A percentile compares a stretch with the other conserved stretches of the same genome.
Evolutionary conservation across 345 rosid species (phyloP).

Genomic region (Ceriops zippeliana): DNA sequence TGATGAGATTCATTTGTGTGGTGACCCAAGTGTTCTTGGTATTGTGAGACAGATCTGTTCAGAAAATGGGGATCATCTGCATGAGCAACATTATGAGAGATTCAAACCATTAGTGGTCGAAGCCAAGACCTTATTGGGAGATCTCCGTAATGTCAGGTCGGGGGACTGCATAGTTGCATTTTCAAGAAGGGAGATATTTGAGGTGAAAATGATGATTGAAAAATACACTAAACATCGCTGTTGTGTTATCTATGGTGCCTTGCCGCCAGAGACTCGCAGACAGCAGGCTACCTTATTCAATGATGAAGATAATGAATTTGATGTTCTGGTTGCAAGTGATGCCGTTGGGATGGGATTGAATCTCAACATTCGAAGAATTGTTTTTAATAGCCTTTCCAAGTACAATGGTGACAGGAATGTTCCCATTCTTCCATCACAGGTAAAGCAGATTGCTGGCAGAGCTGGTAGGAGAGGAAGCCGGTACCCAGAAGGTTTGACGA

Average conservation of each 20-base stretch:
- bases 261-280: slow-evolving; percentile 93
- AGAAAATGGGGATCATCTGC: slow-evolving; percentile 85
- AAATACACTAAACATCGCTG: slow-evolving; percentile 76
- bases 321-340: slow-evolving; percentile 95
- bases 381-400: slow-evolving; percentile 65
- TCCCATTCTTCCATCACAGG: slow-evolving; percentile 80
- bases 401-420: slow-evolving; percentile 82
- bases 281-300: slow-evolving; percentile 91
- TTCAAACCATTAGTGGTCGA: slow-evolving; percentile 87
- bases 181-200: slow-evolving; percentile 92
- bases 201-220: slow-evolving; percentile 86
- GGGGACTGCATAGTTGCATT: slow-evolving; percentile 95
- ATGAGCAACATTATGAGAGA: slow-evolving; percentile 76
- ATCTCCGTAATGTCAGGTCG: slow-evolving; percentile 62
- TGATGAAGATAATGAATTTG: slow-evolving; percentile 79
- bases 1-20: slow-evolving; percentile 93
- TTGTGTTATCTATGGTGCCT: slow-evolving; percentile 91
- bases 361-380: slow-evolving; percentile 87
- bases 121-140: slow-evolving; percentile 78
- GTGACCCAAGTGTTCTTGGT: slow-evolving; percentile 86
- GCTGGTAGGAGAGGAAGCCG: slow-evolving; percentile 93
- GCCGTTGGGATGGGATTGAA: slow-evolving; percentile 98
- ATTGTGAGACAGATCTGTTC: slow-evolving; percentile 75
- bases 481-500: slow-evolving; percentile 86
- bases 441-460: slow-evolving; percentile 96